Percentiles rank a stretch among this genome's conserved stretches.
Evolutionary conservation across 345 rosid genomes (phyloP).

Genomic region (Linum trigynum): DNA sequence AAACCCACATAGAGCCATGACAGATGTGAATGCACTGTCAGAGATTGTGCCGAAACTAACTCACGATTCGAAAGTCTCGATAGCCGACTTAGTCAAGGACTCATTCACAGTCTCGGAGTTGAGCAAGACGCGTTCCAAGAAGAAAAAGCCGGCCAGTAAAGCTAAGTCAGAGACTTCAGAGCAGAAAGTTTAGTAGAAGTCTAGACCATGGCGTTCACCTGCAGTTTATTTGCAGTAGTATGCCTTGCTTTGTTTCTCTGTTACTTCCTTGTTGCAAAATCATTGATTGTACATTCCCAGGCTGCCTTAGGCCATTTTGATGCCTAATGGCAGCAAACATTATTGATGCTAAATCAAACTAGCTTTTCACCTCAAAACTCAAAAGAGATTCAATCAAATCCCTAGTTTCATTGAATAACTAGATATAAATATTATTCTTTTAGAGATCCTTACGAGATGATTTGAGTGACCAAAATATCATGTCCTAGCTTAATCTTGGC

Average conservation of each 20-base stretch:
- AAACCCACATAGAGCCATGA: slow-evolving; percentile 79
- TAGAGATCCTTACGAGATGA: too few relatives aligned
- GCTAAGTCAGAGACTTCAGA: background rate
- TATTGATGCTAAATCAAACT: too few relatives aligned
- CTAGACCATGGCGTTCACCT: background rate
- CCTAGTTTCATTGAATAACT: too few relatives aligned
- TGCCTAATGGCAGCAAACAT: too few relatives aligned
- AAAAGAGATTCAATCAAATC: too few relatives aligned
- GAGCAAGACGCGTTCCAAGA: slow-evolving; percentile 14
- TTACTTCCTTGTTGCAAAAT: slow-evolving; percentile 14
- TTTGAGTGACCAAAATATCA: too few relatives aligned
- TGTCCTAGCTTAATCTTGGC: too few relatives aligned
- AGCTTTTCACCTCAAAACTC: too few relatives aligned
- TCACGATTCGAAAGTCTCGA: slow-evolving; percentile 43
- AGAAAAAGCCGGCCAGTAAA: slow-evolving; percentile 23
- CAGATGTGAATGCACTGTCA: slow-evolving; percentile 58
- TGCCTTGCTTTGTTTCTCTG: background rate
- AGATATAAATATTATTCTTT: too few relatives aligned
- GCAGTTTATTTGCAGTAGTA: background rate
- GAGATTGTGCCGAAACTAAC: slow-evolving; percentile 59
- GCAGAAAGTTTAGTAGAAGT: background rate
- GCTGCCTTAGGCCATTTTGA: too few relatives aligned
- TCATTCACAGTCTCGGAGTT: slow-evolving; percentile 39
- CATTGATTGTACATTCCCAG: slow-evolving; percentile 15
- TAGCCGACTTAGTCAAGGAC: slow-evolving; percentile 38